phyloP scores from a whole-genome alignment of 139 green algal genomes.

The Closterium sp. region DNA sequence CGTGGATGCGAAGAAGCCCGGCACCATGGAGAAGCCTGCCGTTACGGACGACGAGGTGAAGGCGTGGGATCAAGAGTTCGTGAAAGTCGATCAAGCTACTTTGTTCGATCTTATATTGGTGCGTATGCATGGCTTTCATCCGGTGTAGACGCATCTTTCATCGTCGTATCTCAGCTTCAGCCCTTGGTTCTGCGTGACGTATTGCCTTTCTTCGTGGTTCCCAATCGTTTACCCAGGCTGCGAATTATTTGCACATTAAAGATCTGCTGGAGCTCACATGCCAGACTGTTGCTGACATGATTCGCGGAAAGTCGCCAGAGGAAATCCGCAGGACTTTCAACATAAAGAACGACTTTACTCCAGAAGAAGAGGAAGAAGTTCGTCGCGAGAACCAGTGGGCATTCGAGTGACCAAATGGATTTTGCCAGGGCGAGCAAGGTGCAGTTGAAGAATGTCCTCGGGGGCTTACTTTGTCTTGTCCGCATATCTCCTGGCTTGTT shows the following conservation, averaged over 20 bases:
- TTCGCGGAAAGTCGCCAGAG: constrained; percentile 89
- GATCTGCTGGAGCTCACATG: constrained; percentile 93
- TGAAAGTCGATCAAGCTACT: constrained; percentile 94
- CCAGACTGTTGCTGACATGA: constrained; percentile 97
- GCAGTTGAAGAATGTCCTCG: neutral
- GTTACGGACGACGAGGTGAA: constrained; percentile 77
- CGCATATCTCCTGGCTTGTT: too few relatives aligned
- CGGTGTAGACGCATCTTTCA: neutral
- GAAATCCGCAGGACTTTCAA: constrained; percentile 96
- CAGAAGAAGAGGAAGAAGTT: constrained; percentile 91
- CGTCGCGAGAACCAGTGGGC: constrained; percentile 77
- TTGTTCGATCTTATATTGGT: constrained; percentile 98
- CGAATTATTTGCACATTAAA: constrained; percentile 99
- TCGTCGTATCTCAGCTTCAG: neutral
- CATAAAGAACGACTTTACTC: constrained; percentile 83
- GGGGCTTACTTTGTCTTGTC: too few relatives aligned
- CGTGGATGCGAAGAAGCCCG: constrained; percentile 63
- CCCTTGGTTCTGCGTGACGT: neutral
- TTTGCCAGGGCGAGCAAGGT: neutral
- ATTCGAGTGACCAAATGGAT: constrained; percentile 22
- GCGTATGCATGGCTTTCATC: constrained; percentile 4
- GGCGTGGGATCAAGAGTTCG: constrained; percentile 90
- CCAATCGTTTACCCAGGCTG: constrained; percentile 61
- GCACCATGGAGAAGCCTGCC: constrained; percentile 55
- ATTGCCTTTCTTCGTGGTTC: neutral